phyloP scores from a whole-genome alignment of 805 yeast species.

The Nakazawaea peltata region DNA sequence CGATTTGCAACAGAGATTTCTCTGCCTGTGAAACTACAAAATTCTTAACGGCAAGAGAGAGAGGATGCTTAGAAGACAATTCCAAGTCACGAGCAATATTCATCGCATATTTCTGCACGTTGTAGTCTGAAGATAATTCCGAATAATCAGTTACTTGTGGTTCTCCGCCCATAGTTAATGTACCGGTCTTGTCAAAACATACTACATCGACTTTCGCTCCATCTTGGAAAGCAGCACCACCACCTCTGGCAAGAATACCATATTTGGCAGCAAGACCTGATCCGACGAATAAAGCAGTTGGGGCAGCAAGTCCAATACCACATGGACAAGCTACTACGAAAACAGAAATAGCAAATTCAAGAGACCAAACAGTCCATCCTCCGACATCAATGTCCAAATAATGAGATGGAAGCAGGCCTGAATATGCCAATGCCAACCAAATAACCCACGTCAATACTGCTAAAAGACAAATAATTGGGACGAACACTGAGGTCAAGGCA shows the following conservation, averaged over 20 bases:
- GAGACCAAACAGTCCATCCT: slow-evolving; percentile 73
- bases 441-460: slow-evolving; percentile 62
- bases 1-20: slow-evolving; percentile 11
- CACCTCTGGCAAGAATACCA: slow-evolving; percentile 73
- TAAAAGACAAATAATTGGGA: slow-evolving; percentile 54
- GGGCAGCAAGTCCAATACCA: slow-evolving; percentile 81
- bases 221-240: slow-evolving; percentile 78
- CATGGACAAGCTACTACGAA: slow-evolving; percentile 84
- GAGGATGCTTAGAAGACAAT: slow-evolving; percentile 58
- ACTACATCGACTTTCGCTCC: slow-evolving; percentile 55
- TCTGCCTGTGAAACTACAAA: slow-evolving; percentile 21
- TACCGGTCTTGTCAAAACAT: slow-evolving; percentile 77
- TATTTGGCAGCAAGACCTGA: slow-evolving; percentile 70
- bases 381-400: slow-evolving; percentile 62
- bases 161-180: slow-evolving; percentile 58
- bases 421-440: slow-evolving; percentile 54
- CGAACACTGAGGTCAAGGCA: slow-evolving; percentile 59
- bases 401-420: slow-evolving; percentile 41
- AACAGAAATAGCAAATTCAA: slow-evolving; percentile 70
- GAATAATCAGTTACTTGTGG: slow-evolving; percentile 46
- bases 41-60: slow-evolving; percentile 48
- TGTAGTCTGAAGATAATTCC: slow-evolving; percentile 16
- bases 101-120: slow-evolving; percentile 20
- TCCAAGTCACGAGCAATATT: slow-evolving; percentile 56
- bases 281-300: slow-evolving; percentile 76